Evolutionary conservation across 495 filamentous ascomycete species (phyloP), one percentile per base, ranked within the genome.

Genomic region (Acidiella bohemica): DNA sequence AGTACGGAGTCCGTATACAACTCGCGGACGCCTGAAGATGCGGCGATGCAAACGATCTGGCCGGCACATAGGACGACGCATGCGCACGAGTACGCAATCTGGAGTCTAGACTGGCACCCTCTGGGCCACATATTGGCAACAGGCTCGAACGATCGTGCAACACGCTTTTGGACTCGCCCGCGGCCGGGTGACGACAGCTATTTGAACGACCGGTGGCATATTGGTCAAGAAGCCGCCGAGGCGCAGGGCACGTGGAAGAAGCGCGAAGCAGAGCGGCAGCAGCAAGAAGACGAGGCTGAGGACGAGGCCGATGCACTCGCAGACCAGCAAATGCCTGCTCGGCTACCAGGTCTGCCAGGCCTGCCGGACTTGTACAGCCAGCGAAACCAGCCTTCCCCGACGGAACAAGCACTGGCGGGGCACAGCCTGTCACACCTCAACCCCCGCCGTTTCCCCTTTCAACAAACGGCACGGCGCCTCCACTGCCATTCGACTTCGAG

Each of bases 51-150:
- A 56, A 75, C 82, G 23, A 84, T 97, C 37, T 80, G 83, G 49
- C 90, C 90, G 5, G 82, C 85, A 1, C 88, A 94, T 61, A 72
- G 73, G 46, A 57, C 93, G 32, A 73, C 79, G 25, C 86, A 79
- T 44, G 90, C 90, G 1, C 90, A 97, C 51, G 84, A 87, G 27
- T 87, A 84, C 49, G 80, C 86, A 8, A 88, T 97, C 41, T 97
- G 90, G 90, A 87, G 85, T 3, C 67, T 97, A 17, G 85, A 93
- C 65, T 97, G 90, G 83, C 90, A 97, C 53, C 90, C 90, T 1
- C 66, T 95, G 0, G 90, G 90, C 16, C 90, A 97, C 53, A 88
- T 97, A 44, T 70, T 97, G 19, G 85, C 86, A n/a, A 93, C 90
- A n/a, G 90, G 90, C 4, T 94, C 88, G 2, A 97, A 97, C 58